Percentiles rank a stretch among this genome's conserved stretches.
Evolutionary conservation across 257 asterid genomes (phyloP).

Genomic region (Lycium ferocissimum): DNA sequence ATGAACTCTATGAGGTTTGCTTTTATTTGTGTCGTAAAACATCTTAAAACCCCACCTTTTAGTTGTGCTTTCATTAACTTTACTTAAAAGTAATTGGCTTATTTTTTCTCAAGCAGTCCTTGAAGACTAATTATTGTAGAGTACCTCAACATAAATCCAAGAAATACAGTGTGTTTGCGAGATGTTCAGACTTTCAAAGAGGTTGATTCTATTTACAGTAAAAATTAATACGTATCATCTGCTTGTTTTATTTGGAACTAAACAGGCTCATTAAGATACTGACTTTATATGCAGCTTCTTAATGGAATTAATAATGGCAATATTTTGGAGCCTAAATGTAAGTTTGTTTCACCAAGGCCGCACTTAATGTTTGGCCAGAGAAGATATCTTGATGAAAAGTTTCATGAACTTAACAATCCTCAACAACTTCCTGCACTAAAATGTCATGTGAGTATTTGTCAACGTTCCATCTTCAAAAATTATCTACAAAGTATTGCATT

Average conservation of each 20-base stretch:
- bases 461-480: too few relatives aligned
- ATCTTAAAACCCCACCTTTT: too few relatives aligned
- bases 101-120: constrained; percentile 30
- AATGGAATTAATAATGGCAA: constrained; percentile 18
- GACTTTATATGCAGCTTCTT: constrained; percentile 30
- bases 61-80: neutral
- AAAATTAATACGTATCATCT: too few relatives aligned
- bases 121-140: constrained; percentile 34
- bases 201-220: too few relatives aligned
- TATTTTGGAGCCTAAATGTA: constrained; percentile 36
- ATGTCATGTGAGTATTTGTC: constrained; percentile 37
- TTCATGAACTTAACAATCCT: neutral
- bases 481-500: too few relatives aligned
- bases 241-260: neutral
- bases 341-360: constrained; percentile 14
- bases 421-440: neutral
- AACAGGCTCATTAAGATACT: neutral
- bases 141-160: constrained; percentile 23
- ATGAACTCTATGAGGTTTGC: constrained; percentile 34
- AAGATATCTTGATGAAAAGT: constrained; percentile 35
- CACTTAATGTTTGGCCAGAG: constrained; percentile 1
- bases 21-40: neutral
- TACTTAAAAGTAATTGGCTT: neutral
- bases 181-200: constrained; percentile 2
- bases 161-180: constrained; percentile 21